A percentile compares a stretch with the other conserved stretches of the same genome.
These are phyloP conservation scores for Kitagawia praeruptora DNA, from an alignment of 129 eudicot genomes.

Conservation along the genomic window DNA sequence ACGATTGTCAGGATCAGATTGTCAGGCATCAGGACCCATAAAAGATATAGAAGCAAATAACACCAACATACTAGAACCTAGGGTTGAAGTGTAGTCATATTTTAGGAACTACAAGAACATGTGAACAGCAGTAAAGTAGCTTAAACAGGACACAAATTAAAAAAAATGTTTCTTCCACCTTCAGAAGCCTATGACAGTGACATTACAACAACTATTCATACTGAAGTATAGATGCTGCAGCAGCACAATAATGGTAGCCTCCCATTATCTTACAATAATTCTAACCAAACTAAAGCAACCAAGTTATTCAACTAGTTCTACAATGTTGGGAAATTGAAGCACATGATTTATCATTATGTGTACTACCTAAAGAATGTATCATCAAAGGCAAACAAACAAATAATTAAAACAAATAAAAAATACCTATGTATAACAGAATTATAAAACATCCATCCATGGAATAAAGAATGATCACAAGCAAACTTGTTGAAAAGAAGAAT, in stretches of 20 bases:
- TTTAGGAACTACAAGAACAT: constrained; percentile 11
- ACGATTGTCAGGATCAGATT: too few relatives aligned
- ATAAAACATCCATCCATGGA: background rate
- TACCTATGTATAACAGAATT: background rate
- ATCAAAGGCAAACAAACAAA: background rate
- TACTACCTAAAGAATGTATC: background rate
- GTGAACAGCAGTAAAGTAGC: constrained; percentile 8
- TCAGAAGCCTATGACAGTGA: constrained; percentile 13
- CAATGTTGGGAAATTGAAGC: constrained; percentile 8
- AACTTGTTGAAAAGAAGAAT: background rate
- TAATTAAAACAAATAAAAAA: background rate
- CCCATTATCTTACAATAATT: constrained; percentile 7
- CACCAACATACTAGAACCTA: background rate
- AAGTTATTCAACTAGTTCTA: background rate
- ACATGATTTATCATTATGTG: constrained; percentile 1
- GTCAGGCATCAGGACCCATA: too few relatives aligned
- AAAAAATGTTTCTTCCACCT: constrained; percentile 9
- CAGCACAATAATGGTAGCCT: constrained; percentile 7
- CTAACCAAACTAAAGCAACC: constrained; percentile 12
- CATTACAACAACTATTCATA: constrained; percentile 13
- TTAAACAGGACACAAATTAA: constrained; percentile 7
- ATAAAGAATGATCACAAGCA: background rate
- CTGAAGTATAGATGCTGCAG: constrained; percentile 3
- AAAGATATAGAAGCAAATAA: background rate
- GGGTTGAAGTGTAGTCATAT: constrained; percentile 7